These are phyloP conservation scores for Crithidia fasciculata DNA, from an alignment of 208 protist genomes.

Conservation along the genomic window DNA sequence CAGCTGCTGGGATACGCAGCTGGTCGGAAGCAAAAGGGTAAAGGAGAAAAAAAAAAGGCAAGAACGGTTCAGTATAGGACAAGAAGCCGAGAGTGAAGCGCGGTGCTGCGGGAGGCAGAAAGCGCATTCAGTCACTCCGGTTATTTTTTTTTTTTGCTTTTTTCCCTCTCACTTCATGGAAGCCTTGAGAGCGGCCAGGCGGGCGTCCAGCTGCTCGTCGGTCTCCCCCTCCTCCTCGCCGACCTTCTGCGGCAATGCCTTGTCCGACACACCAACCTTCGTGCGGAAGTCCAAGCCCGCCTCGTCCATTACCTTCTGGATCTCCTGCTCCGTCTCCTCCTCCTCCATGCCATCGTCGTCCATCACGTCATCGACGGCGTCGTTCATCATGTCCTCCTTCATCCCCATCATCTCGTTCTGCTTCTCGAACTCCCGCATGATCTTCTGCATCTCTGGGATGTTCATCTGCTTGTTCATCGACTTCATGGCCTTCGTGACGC, in stretches of 20 bases:
- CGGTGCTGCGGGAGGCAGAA: no score
- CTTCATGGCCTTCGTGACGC: conserved; percentile 90
- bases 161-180: conserved; percentile 68
- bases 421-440: conserved; percentile 99
- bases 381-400: conserved; percentile 99
- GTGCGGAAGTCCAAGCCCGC: conserved; percentile 88
- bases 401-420: conserved; percentile 98
- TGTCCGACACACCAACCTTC: conserved; percentile 73
- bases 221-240: conserved; percentile 53
- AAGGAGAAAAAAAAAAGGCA: conserved; percentile 14
- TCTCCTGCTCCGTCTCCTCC: conserved; percentile 89
- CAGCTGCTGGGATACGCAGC: background rate
- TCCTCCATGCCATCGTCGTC: conserved; percentile 93
- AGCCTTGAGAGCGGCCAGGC: conserved; percentile 78
- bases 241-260: conserved; percentile 49
- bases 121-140: no score
- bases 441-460: conserved; percentile 96
- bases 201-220: conserved; percentile 84
- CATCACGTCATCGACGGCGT: conserved; percentile 93
- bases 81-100: no score
- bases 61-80: background rate
- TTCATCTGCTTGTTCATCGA: conserved; percentile 98
- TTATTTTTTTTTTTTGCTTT: background rate
- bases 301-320: conserved; percentile 93
- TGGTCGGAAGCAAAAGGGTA: background rate